Percentiles rank a stretch among this genome's conserved stretches.
These are phyloP conservation scores for Vanderwaltozyma tropicalis DNA, from an alignment of 805 yeast genomes.

Conservation along the genomic window DNA sequence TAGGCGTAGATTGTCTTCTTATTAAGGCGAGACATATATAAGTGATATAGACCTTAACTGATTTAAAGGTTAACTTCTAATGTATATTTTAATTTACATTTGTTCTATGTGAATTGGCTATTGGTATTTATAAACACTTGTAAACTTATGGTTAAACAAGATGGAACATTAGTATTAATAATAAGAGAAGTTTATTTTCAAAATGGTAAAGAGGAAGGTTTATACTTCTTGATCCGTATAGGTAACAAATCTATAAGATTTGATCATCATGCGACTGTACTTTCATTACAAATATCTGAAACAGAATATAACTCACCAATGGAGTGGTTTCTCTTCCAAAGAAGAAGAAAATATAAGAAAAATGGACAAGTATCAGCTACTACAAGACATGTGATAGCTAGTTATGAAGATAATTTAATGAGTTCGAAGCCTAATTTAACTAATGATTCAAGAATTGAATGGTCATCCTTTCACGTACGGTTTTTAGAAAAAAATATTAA, in stretches of 20 bases:
- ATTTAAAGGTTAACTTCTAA: too few species aligned
- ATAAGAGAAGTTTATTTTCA: neutral
- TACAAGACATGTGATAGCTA: conserved; percentile 8
- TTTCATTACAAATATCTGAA: conserved; percentile 1
- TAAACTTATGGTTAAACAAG: neutral
- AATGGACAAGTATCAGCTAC: conserved; percentile 1
- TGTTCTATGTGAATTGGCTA: too few species aligned
- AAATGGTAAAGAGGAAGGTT: neutral
- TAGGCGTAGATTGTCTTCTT: too few species aligned
- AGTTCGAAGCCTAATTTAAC: neutral
- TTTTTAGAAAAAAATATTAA: conserved; percentile 1
- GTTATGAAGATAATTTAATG: neutral
- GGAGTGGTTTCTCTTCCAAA: conserved; percentile 8
- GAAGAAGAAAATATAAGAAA: neutral
- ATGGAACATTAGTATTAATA: neutral
- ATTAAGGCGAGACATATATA: too few species aligned
- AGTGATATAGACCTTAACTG: too few species aligned
- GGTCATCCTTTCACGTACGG: conserved; percentile 6
- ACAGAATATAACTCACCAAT: neutral
- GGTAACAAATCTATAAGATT: conserved; percentile 10
- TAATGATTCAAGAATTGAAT: conserved; percentile 5
- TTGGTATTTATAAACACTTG: too few species aligned
- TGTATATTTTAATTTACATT: too few species aligned
- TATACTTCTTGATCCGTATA: conserved; percentile 7
- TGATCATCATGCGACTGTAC: neutral